Evolutionary conservation across 2,329 filamentous ascomycete genomes (phyloP).

Genomic region (Fusarium ramigenum): DNA sequence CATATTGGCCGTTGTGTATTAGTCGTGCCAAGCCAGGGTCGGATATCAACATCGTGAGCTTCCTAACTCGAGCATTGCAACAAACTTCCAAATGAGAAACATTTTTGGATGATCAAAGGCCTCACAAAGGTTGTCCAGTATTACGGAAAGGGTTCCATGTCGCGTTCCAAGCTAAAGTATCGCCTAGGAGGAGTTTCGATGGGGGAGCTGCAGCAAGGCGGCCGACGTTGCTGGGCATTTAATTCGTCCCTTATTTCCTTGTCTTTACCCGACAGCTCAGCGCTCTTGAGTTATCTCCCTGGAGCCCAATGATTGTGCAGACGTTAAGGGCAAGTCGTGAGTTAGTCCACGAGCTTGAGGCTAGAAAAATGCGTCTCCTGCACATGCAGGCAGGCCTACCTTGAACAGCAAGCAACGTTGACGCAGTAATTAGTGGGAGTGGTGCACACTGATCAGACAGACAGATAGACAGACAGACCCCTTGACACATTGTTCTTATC

Average conservation of each 20-base stretch:
- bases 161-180: slow-evolving; percentile 27
- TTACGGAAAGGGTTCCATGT: slow-evolving; percentile 30
- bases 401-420: not conserved
- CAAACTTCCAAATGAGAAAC: not conserved
- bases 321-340: not conserved
- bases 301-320: not conserved
- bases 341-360: not conserved
- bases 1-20: slow-evolving; percentile 19
- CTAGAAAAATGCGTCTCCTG: slow-evolving; percentile 6
- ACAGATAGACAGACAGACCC: not conserved
- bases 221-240: slow-evolving; percentile 28
- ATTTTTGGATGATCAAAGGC: slow-evolving; percentile 1
- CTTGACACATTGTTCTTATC: not conserved
- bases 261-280: slow-evolving; percentile 22
- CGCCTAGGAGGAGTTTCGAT: slow-evolving; percentile 12
- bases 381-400: slow-evolving; percentile 3
- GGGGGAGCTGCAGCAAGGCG: slow-evolving; percentile 32
- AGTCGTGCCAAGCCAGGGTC: slow-evolving; percentile 17
- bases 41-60: slow-evolving; percentile 10
- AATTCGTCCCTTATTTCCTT: slow-evolving; percentile 21
- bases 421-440: not conserved
- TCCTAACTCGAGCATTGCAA: not conserved
- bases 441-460: not conserved
- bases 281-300: slow-evolving; percentile 1
- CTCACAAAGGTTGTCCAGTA: slow-evolving; percentile 1